Evolutionary conservation across 495 filamentous ascomycete species (phyloP).

Genomic region (Lasiosphaeris hirsuta): DNA sequence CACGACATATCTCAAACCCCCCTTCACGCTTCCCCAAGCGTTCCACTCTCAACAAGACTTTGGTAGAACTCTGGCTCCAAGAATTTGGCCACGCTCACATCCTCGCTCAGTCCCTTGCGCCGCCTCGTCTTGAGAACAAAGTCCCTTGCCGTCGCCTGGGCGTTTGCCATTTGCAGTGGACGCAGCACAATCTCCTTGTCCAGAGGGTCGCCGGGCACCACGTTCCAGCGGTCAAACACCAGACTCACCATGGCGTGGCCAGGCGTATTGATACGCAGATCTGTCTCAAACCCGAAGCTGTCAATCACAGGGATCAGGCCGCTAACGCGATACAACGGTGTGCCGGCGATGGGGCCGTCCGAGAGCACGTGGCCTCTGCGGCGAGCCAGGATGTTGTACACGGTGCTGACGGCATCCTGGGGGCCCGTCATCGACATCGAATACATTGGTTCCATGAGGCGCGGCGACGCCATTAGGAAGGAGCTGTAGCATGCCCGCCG

Average conservation of each 20-base stretch:
- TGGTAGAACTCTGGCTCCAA: slow-evolving; percentile 90
- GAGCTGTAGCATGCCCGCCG: slow-evolving; percentile 88
- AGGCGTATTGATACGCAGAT: slow-evolving; percentile 92
- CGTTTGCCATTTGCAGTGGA: slow-evolving; percentile 80
- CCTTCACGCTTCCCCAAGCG: slow-evolving; percentile 54
- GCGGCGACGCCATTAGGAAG: slow-evolving; percentile 93
- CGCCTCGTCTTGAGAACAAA: slow-evolving; percentile 94
- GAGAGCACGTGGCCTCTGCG: slow-evolving; percentile 88
- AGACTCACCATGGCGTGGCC: slow-evolving; percentile 84
- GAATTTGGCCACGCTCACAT: slow-evolving; percentile 92
- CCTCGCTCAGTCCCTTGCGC: slow-evolving; percentile 91
- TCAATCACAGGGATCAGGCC: slow-evolving; percentile 95
- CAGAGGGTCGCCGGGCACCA: slow-evolving; percentile 92
- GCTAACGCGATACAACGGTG: slow-evolving; percentile 86
- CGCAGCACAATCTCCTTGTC: slow-evolving; percentile 79
- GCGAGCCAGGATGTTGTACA: slow-evolving; percentile 88
- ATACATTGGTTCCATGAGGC: slow-evolving; percentile 95
- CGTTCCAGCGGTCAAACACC: slow-evolving; percentile 94
- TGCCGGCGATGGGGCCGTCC: slow-evolving; percentile 91
- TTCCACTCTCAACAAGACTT: slow-evolving; percentile 81
- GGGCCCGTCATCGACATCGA: slow-evolving; percentile 88
- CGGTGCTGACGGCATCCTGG: slow-evolving; percentile 78
- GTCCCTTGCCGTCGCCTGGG: slow-evolving; percentile 85
- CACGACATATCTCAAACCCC: neutral
- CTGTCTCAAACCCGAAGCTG: slow-evolving; percentile 95